Conservation (phyloP, 352 stramenopile species). For the Globisporangium spinosum region DNA sequence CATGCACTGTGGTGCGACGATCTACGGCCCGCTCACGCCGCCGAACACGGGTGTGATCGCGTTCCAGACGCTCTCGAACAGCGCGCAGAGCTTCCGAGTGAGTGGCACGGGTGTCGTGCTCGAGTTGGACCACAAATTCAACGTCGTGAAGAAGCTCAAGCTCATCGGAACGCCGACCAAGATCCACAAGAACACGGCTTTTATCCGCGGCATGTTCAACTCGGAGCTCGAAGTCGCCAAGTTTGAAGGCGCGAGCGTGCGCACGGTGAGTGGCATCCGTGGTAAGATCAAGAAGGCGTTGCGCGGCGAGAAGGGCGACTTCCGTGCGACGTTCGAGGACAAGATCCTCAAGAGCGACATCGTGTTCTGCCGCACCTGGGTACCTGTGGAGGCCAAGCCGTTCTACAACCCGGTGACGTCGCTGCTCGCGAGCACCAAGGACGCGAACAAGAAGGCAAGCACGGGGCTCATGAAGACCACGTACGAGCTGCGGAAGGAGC, state of each 20-base stretch:
- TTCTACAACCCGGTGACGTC: slow-evolving; percentile 98
- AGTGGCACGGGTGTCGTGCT: slow-evolving; percentile 96
- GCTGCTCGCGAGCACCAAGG: slow-evolving; percentile 50
- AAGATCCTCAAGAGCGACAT: slow-evolving; percentile 99
- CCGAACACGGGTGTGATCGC: slow-evolving; percentile 97
- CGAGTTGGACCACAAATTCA: slow-evolving; percentile 97
- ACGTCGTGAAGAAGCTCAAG: slow-evolving; percentile 99
- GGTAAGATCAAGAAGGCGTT: slow-evolving; percentile 97
- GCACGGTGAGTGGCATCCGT: slow-evolving; percentile 98
- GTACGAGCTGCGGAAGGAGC: slow-evolving; percentile 92
- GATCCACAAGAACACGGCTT: slow-evolving; percentile 99
- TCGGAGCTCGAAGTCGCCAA: slow-evolving; percentile 94
- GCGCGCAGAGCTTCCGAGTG: slow-evolving; percentile 94
- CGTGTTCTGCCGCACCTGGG: slow-evolving; percentile 99
- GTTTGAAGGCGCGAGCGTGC: slow-evolving; percentile 96
- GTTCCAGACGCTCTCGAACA: slow-evolving; percentile 94
- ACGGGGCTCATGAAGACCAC: slow-evolving; percentile 94
- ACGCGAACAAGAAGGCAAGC: slow-evolving; percentile 41
- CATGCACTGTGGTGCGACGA: slow-evolving; percentile 99
- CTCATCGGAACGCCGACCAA: slow-evolving; percentile 97
- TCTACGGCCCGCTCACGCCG: slow-evolving; percentile 94
- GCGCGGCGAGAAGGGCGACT: slow-evolving; percentile 91
- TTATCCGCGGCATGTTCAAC: slow-evolving; percentile 98
- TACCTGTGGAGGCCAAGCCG: slow-evolving; percentile 96
- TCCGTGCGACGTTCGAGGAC: slow-evolving; percentile 99